Evolutionary conservation across 2,329 filamentous ascomycete genomes (phyloP).

Genomic region (Tolypocladium tropicale): DNA sequence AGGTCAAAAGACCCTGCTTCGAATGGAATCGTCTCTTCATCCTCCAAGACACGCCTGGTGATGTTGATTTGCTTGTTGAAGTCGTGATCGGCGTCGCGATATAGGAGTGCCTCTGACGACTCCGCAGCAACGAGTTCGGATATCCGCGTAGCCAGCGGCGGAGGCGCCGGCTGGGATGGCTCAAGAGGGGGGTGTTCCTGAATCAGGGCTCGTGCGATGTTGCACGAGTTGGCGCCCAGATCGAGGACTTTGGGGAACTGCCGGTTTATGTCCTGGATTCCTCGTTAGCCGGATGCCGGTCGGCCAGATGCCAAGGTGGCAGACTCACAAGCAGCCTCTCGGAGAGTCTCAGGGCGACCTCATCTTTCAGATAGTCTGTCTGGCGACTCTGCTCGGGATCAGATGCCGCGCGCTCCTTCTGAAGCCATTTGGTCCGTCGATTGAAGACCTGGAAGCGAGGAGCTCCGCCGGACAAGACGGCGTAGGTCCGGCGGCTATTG

Average conservation of each 20-base stretch:
- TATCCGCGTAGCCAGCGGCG: conserved; percentile 62
- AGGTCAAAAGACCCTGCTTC: conserved; percentile 73
- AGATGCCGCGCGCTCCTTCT: conserved; percentile 75
- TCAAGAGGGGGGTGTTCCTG: conserved; percentile 56
- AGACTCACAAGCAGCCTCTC: conserved; percentile 65
- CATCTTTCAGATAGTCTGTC: conserved; percentile 88
- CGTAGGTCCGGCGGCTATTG: conserved; percentile 48
- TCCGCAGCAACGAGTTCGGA: conserved; percentile 71
- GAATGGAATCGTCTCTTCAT: conserved; percentile 68
- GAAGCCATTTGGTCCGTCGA: conserved; percentile 73
- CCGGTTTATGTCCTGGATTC: conserved; percentile 77
- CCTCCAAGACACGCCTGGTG: conserved; percentile 61
- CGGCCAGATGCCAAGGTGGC: neutral
- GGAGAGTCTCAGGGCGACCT: conserved; percentile 74
- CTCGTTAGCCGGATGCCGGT: neutral
- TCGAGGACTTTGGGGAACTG: conserved; percentile 78
- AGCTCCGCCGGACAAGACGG: conserved; percentile 65
- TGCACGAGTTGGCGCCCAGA: conserved; percentile 91
- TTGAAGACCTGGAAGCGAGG: conserved; percentile 89
- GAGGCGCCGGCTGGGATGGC: conserved; percentile 42
- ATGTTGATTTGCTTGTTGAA: conserved; percentile 70
- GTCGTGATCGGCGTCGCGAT: conserved; percentile 64
- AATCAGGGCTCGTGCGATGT: conserved; percentile 75
- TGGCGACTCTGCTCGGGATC: conserved; percentile 62
- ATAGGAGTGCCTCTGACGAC: conserved; percentile 64